Evolutionary conservation across 108 stramenopile species (phyloP).

Genomic region (Aurantiochytrium sp.): DNA sequence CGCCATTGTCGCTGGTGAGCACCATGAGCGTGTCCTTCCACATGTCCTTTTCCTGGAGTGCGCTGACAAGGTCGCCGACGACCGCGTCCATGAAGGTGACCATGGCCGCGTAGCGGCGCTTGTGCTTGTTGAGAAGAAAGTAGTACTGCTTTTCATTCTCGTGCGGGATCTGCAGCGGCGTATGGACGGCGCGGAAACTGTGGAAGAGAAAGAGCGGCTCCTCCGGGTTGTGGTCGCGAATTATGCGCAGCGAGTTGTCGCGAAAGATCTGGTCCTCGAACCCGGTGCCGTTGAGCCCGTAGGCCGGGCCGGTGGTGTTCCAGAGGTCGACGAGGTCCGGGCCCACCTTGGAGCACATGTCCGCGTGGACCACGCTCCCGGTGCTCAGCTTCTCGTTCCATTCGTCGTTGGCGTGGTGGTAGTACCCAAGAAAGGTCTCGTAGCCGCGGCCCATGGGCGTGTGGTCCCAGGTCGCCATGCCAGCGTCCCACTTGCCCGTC

Average conservation of each 20-base stretch:
- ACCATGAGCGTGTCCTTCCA: conserved; percentile 32
- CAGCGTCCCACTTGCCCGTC: conserved; percentile 57
- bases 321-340: conserved; percentile 33
- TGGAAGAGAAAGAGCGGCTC: conserved; percentile 16
- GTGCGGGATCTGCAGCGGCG: conserved; percentile 26
- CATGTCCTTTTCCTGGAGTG: background rate
- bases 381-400: conserved; percentile 30
- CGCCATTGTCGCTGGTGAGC: conserved; percentile 24
- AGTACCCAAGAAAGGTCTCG: conserved; percentile 45
- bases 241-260: background rate
- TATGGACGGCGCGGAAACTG: background rate
- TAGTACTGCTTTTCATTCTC: background rate
- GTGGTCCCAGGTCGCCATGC: conserved; percentile 55
- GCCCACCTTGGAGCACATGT: background rate
- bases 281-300: conserved; percentile 25
- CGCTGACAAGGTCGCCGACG: background rate
- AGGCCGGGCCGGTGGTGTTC: conserved; percentile 33
- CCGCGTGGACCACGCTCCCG: background rate
- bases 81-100: conserved; percentile 9
- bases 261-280: conserved; percentile 33
- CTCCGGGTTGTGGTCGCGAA: conserved; percentile 19
- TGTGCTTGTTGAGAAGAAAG: background rate
- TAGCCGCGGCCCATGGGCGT: conserved; percentile 51
- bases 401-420: conserved; percentile 43
- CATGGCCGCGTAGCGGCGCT: background rate